Conservation (phyloP, 305 asterid species). For the Plantago lanceolata region DNA sequence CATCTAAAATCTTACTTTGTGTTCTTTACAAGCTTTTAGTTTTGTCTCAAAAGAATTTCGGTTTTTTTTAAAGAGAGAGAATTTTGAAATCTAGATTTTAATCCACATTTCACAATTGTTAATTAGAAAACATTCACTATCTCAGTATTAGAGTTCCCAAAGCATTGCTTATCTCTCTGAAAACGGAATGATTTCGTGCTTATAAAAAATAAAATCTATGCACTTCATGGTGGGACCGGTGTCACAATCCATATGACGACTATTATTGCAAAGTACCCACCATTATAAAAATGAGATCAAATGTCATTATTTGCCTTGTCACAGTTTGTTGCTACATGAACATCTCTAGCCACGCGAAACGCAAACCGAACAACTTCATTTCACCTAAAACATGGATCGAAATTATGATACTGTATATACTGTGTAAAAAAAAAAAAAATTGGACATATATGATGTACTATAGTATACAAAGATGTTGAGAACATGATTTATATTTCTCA, state of each 20-base stretch:
- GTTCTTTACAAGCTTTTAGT: no score
- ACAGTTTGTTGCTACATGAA: not conserved
- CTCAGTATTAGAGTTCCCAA: not conserved
- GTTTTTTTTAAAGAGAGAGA: no score
- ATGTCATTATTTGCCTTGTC: slow-evolving; percentile 7
- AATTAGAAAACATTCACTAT: no score
- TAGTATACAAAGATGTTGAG: not conserved
- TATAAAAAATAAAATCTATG: not conserved
- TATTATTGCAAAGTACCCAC: not conserved
- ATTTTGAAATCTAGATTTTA: no score
- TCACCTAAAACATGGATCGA: not conserved
- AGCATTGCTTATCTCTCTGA: not conserved
- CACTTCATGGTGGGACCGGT: not conserved
- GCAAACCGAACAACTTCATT: not conserved
- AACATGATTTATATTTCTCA: not conserved
- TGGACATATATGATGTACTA: no score
- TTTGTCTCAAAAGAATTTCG: no score
- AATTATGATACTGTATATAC: no score
- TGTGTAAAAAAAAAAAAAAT: no score
- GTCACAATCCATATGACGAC: not conserved
- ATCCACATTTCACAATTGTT: not conserved
- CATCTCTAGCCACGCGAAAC: not conserved
- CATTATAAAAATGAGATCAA: not conserved
- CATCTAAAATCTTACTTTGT: no score
- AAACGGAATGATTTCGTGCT: not conserved